Base-by-base conservation (phyloP, 306 rosid species). In the Malus asiatica region DNA sequence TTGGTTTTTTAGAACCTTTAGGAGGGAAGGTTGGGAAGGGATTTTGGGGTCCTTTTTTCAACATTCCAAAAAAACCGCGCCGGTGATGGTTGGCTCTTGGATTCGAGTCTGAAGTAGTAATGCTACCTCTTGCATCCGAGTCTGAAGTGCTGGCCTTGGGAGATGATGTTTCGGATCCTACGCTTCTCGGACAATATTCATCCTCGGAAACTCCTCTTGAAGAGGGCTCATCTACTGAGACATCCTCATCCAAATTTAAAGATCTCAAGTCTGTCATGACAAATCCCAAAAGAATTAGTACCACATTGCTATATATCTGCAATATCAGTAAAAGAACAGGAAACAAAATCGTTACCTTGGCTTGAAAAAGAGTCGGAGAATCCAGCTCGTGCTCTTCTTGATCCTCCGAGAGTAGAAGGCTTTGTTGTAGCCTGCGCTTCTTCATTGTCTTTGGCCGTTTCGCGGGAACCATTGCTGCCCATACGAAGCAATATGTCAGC, bases 131-230 rank as follows among this genome's bases (percentile, higher is more conserved):
- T 59, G 67, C 75, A 77, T 82, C 97, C 5, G 86, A 84, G 61
- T 86, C 93, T 52, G 93, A 89, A 77, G 92, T 89, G 84, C 96
- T 90, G 66, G 93, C 81, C 75, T 66, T 86, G 6, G 94, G 79
- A 76, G 87, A 75, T 81, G 87, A 81, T 45, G 88, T 66, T 73
- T 81, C 93, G 19, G 82, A 85, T 72, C 81, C 91, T 71, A 82
- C 46, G 73, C 86, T 82, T 73, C 82, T 80, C 6, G 82, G 63
- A 74, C 66, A 69, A 74, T 65, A 69, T 71, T 84, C 77, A 60
- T 73, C 84, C 55, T 74, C 87, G 2, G 25, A 53, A 22, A 45
- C 70, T 40, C 76, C 77, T 67, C 80, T 76, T 7, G 89, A 74
- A 80, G 87, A 80, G 25, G 78, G 77, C 8, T 85, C 90, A 8